Evolutionary conservation across 2,329 filamentous ascomycete species (phyloP), one percentile per base, ranked within the genome.

Genomic region (Fusarium globosum): DNA sequence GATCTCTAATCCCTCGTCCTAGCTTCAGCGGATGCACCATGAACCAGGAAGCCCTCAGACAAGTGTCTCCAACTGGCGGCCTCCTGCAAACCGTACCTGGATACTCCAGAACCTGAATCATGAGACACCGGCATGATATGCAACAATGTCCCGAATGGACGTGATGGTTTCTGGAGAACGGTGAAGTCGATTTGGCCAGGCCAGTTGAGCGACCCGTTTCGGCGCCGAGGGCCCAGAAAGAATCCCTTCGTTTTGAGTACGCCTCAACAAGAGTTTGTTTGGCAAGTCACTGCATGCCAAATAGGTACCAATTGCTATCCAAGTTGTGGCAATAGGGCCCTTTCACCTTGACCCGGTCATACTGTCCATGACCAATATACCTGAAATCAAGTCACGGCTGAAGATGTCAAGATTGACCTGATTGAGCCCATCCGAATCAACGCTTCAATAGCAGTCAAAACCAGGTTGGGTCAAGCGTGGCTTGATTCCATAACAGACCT

Each of bases 101-200:
- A 33, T 42, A 28, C 46, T 49, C 41, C 53, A 58, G 62, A 68
- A 65, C 71, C 59, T 28, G 71, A 63, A 74, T 53, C 20, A 8
- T 18, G 26, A 65, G 15, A 28, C 39, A 56, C 67, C 55, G 67
- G 28, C 41, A 64, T 58, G 28, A 68, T 26, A 35, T 51, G 55
- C 33, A 71, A 51, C 56, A 57, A 28, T 46, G 48, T 41, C 38
- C 52, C 28, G 55, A 56, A 52, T 58, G 62, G 28, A 46, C 51
- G 49, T 43, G 12, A 60, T 38, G 55, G 49, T 38, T 58, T 59
- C 42, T 48, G n/a, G 56, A 39, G 46, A 58, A 55, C 16, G 39
- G 45, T 41, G 33, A n/a, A 65, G 42, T 53, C 58, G 59, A 62
- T 56, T 45, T 41, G 64, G 45, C 59, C 56, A 45, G 62, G 39